Evolutionary conservation across 345 rosid genomes (phyloP), one percentile per base, ranked within the genome.

Genomic region (Rubroshorea leprosula): DNA sequence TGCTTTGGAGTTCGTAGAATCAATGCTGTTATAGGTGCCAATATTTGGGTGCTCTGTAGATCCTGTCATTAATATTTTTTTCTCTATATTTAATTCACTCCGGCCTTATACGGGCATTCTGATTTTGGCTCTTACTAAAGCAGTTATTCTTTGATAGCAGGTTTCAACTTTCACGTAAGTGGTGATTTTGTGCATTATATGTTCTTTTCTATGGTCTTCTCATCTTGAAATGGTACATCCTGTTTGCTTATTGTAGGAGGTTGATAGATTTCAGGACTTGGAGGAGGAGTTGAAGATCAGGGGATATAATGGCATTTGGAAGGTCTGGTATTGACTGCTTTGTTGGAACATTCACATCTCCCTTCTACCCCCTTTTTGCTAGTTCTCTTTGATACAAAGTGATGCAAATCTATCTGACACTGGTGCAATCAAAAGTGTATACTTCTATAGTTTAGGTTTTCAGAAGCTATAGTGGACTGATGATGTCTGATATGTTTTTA

Each of bases 261-360:
- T 93, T 63, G 99, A 93, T 78, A 80, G 70, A 72, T 87, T 85
- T 80, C 82, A 79, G 43, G 97, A 93, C 51, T 68, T 93, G 54
- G 85, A 85, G 68, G 78, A 80, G 60, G 85, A 76, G 57, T 61
- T 93, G 77, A 87, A 75, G 68, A 64, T 41, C 31, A 72, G 71
- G 51, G 99, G 99, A 25, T 93, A 89, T 51, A 58, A 52, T 58
- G 94, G 96, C 51, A 83, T 87, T 61, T 93, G 94, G 96, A 85
- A 89, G 91, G 99, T 93, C 53, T 38, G 54, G 31, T 43, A n/a
- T 55, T 21, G 19, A 8, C 20, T 29, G n/a, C 22, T 49, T 49
- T 59, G 45, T 20, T 35, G 27, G 21, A 22, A 39, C 54, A 46
- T 16, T 10, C 19, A 46, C 21, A 21, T 48, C 8, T 29, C n/a